Base-by-base conservation (phyloP, 192 early-diverging fungal species). In the Chytriomyces confervae region DNA sequence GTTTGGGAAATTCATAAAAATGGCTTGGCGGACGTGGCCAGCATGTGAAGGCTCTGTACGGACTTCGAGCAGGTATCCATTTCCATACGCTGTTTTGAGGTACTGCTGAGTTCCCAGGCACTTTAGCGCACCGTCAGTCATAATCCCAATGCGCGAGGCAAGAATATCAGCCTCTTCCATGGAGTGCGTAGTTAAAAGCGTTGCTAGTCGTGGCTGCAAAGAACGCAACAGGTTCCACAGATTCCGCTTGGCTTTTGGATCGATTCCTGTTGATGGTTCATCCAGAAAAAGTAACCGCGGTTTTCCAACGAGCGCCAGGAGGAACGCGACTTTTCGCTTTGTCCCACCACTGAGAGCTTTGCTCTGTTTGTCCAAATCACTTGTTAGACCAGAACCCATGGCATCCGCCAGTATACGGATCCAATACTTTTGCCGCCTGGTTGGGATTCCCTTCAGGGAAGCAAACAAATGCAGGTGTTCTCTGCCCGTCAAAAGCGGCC, bases 381-480 rank as follows among this genome's bases (percentile, higher is more conserved):
- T 45, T 24, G 48, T 62, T 7, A 69, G 77, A 7, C 16, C 67
- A 23, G 67, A 79, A 20, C 69, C 70, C 69, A 62, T 27, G 0
- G 67, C 61, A 29, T 74, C 77, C 1, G 69, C 62, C 2, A 79
- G 49, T 61, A 71, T 62, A 23, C 69, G 69, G 27, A 79, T 72
- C 66, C 64, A 64, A 13, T 24, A 57, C 9, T 47, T 45, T 11
- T 66, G 44, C 3, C 62, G 61, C 3, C 36, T 29, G 0, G 50
- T 7, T 3, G 70, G 43, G 50, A 85, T 68, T n/a, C 83, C 82
- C 53, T 81, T 85, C 53, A 86, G 47, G 18, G 66, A 49, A 16
- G 79, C 84, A 51, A 69, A 86, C 13, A 86, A 51, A 46, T 62
- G 24, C 66, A 86, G 61, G 74, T 86, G 85, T 57, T 86, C 85